Evolutionary conservation across 192 early-diverging fungal species (phyloP), one percentile per base, ranked within the genome.

Genomic region (Podila verticillata): DNA sequence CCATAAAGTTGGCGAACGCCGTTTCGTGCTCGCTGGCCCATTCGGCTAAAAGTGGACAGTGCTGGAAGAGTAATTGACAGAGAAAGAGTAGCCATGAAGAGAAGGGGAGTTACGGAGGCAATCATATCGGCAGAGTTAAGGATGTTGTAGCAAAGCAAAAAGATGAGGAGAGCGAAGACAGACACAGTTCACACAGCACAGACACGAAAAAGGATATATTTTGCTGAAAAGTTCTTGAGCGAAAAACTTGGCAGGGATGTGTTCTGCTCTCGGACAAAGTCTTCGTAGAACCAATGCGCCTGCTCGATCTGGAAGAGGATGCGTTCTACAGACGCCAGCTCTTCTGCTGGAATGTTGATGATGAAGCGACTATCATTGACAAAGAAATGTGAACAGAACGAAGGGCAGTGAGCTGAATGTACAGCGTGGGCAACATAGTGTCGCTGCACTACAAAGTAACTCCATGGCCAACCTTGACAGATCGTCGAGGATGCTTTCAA

Each of bases 231-330:
- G 48, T 86, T 92, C 74, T 94, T 98, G 49, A 98, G 90, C 62
- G 91, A 89, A 70, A 95, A 94, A 4, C 92, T 92, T 7, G 95
- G 96, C 48, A 98, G 82, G n/a, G 88, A 85, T 24, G 93, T 87
- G 69, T 93, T 92, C 60, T 92, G 80, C 74, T 96, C 95, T 60
- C 97, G 89, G n/a, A 96, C 89, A 89, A 98, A 98, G 83, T 99
- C 98, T 78, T 97, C 95, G 84, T 98, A 99, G 83, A 95, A 98
- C 98, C 98, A 99, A 79, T 97, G 96, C 13, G 98, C 98, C 82
- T 96, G 96, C 78, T 99, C 98, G 34, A 99, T 97, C 84, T 99
- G 98, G 79, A 99, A 99, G 68, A 94, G 96, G 65, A 99, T 96
- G 13, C 98, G 88, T 70, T 96, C 96, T n/a, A 98, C 91, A 22